These are phyloP conservation scores for Moesziomyces parantarcticus DNA, from an alignment of 1,284 basidiomycete genomes.

Conservation along the genomic window DNA sequence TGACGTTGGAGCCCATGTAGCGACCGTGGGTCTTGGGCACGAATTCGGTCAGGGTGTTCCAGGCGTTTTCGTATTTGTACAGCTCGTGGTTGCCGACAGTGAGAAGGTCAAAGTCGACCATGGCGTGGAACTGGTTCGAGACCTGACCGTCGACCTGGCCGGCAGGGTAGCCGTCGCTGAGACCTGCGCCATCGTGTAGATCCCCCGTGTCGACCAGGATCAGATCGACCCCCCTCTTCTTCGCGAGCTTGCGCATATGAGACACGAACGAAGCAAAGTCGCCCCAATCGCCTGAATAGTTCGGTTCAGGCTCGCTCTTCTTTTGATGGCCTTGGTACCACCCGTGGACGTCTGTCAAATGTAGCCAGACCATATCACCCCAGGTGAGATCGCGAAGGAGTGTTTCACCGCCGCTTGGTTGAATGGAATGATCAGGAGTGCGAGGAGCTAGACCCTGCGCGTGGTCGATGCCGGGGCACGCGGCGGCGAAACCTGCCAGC, in stretches of 20 bases:
- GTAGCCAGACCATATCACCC: conserved; percentile 81
- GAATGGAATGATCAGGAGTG: conserved; percentile 7
- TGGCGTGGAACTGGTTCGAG: conserved; percentile 71
- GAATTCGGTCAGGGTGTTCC: conserved; percentile 83
- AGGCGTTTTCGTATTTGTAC: conserved; percentile 79
- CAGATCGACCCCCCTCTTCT: conserved; percentile 58
- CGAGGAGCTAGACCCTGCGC: conserved; percentile 36
- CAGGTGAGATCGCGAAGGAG: conserved; percentile 73
- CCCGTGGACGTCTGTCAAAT: conserved; percentile 83
- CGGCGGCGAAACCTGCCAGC: conserved; percentile 11
- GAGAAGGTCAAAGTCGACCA: conserved; percentile 83
- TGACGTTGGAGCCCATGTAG: conserved; percentile 55
- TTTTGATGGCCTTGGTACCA: conserved; percentile 63
- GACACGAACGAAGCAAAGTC: conserved; percentile 64
- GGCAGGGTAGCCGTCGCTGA: conserved; percentile 58
- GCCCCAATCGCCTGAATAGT: conserved; percentile 64
- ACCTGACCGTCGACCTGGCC: conserved; percentile 53
- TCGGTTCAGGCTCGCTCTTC: conserved; percentile 63
- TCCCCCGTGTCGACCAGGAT: conserved; percentile 64
- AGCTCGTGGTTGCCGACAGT: conserved; percentile 90
- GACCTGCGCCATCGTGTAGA: conserved; percentile 63
- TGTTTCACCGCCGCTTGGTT: conserved; percentile 13
- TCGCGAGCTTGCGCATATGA: conserved; percentile 59
- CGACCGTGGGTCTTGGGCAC: conserved; percentile 70
- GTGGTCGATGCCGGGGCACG: conserved; percentile 36